phyloP scores from a whole-genome alignment of 2,329 filamentous ascomycete genomes.

The Fusarium sp. region DNA sequence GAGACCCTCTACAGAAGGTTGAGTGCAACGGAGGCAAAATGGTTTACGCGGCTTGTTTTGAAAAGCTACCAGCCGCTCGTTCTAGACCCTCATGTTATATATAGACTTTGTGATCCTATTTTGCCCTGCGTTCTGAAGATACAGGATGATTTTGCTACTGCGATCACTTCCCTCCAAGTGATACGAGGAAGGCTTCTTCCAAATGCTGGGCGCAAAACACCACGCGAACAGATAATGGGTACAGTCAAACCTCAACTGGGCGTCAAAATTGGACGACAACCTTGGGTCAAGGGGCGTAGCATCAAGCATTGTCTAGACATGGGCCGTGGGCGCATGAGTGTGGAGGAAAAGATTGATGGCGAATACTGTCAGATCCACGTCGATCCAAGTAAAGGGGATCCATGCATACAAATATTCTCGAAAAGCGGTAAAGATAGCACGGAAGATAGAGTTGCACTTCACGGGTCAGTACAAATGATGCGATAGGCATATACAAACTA shows the following conservation, averaged over 20 bases:
- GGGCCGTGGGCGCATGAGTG: constrained; percentile 71
- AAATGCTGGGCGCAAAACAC: constrained; percentile 20
- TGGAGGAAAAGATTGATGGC: constrained; percentile 87
- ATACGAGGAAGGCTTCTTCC: constrained; percentile 38
- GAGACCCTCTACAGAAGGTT: constrained; percentile 69
- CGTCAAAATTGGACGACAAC: constrained; percentile 72
- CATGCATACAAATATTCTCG: constrained; percentile 83
- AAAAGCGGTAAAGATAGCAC: constrained; percentile 95
- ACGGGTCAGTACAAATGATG: constrained; percentile 56
- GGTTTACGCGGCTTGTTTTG: constrained; percentile 84
- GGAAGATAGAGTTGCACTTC: constrained; percentile 71
- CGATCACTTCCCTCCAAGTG: constrained; percentile 64
- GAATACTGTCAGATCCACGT: constrained; percentile 93
- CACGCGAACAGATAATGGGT: constrained; percentile 41
- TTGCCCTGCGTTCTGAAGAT: constrained; percentile 78
- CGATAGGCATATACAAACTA: background rate
- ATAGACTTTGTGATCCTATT: constrained; percentile 73
- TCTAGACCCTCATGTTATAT: constrained; percentile 67
- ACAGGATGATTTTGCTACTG: constrained; percentile 73
- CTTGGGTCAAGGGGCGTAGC: constrained; percentile 74
- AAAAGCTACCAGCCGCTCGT: constrained; percentile 78
- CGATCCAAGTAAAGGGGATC: constrained; percentile 66
- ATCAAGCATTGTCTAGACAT: constrained; percentile 81
- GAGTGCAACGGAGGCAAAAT: constrained; percentile 80
- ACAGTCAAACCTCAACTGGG: constrained; percentile 66